Conservation (phyloP, 2,329 filamentous ascomycete species). For the Westerdykella ornata region DNA sequence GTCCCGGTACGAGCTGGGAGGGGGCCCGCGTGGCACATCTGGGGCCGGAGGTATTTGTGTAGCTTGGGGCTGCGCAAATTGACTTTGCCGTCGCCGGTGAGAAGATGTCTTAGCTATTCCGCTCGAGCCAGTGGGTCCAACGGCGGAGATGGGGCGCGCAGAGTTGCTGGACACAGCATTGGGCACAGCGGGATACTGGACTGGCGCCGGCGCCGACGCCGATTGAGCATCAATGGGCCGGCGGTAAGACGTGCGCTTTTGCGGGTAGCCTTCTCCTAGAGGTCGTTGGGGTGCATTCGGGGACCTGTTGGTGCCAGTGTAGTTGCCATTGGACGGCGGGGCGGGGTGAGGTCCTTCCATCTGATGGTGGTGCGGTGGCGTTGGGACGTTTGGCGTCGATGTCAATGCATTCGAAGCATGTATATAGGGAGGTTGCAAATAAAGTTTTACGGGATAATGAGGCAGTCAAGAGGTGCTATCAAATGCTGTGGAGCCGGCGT, state of each 20-base stretch:
- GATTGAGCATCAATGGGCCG: constrained; percentile 28
- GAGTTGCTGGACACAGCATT: constrained; percentile 24
- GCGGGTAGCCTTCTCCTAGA: constrained; percentile 24
- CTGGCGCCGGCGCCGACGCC: no score
- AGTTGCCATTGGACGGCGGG: constrained; percentile 14
- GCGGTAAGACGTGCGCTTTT: constrained; percentile 30
- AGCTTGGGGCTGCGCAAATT: constrained; percentile 20
- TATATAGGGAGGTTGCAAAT: no score
- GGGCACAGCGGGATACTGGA: no score
- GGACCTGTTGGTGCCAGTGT: constrained; percentile 20
- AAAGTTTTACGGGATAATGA: background rate
- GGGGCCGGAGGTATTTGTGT: constrained; percentile 43
- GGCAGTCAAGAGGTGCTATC: background rate
- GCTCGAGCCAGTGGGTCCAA: constrained; percentile 9
- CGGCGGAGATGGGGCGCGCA: constrained; percentile 18
- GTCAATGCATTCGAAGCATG: no score
- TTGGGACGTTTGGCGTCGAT: background rate
- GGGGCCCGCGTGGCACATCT: constrained; percentile 53
- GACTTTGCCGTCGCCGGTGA: constrained; percentile 27
- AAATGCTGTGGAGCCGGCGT: constrained; percentile 1
- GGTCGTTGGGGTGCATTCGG: constrained; percentile 16
- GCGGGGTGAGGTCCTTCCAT: background rate
- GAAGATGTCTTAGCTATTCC: constrained; percentile 19
- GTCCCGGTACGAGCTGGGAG: constrained; percentile 42
- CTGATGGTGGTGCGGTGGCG: background rate